phyloP scores from a whole-genome alignment of 345 rosid genomes.

The Gossypium raimondii region DNA sequence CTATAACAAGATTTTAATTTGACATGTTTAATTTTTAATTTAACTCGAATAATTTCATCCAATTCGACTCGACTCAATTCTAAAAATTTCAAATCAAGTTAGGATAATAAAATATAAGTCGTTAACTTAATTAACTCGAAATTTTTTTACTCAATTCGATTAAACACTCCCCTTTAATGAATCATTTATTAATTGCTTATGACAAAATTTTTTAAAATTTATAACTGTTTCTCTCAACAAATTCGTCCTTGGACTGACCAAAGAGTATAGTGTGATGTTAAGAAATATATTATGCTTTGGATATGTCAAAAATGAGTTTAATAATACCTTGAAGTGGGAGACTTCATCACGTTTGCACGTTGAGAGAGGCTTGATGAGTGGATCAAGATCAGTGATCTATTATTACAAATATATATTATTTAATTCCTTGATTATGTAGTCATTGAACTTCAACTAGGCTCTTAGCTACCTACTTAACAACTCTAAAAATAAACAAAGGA shows the following conservation, averaged over 20 bases:
- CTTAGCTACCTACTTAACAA: slow-evolving; percentile 7
- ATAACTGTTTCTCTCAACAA: too few species aligned
- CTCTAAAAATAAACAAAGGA: not conserved
- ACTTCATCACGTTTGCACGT: slow-evolving; percentile 12
- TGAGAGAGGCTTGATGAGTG: slow-evolving; percentile 4
- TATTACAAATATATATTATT: slow-evolving; percentile 8
- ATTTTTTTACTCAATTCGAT: rapidly evolving
- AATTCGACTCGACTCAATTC: too few species aligned
- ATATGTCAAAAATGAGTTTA: not conserved
- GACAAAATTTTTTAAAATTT: too few species aligned
- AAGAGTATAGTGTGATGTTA: too few species aligned
- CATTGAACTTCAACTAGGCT: slow-evolving; percentile 8
- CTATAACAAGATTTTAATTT: too few species aligned
- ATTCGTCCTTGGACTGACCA: too few species aligned
- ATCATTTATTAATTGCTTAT: too few species aligned
- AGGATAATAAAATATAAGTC: too few species aligned
- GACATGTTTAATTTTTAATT: too few species aligned
- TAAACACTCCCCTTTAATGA: too few species aligned
- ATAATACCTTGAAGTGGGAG: slow-evolving; percentile 4
- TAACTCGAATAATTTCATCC: too few species aligned
- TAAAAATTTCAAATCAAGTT: too few species aligned
- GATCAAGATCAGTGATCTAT: not conserved
- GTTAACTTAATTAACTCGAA: rapidly evolving
- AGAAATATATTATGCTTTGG: not conserved
- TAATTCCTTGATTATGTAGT: slow-evolving; percentile 12